Base-by-base conservation (phyloP, 2,329 filamentous ascomycete genomes). In the Lecanicillium sp. region DNA sequence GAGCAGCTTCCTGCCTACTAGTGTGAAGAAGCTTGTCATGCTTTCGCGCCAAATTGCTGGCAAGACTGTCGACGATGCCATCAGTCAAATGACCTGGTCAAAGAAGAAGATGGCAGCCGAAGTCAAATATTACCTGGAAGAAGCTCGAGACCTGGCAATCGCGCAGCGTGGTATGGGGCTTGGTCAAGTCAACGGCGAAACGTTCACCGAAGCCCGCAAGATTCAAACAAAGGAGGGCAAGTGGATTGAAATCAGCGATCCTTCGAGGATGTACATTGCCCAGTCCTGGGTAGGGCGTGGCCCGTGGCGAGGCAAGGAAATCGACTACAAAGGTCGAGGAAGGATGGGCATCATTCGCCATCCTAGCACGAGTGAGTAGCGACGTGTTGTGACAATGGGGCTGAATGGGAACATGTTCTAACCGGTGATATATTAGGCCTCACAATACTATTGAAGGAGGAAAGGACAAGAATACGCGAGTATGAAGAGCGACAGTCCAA, bases 71-170 rank as follows among this genome's bases (percentile, higher is more conserved):
- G 87, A 94, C 42, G 89, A 98, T 27, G 92, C 92, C 12, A 86
- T 97, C 49, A 66, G 85, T 39, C 92, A 98, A 71, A 95, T 98
- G 87, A 78, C 82, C 40, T 97, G 90, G 68, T 90, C 83, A 60
- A 87, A 87, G 70, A 98, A 98, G 77, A 90, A 88, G 68, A 84
- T 84, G 46, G 86, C 90, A 6, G 70, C 77, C 49, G 87, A 95
- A 54, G 78, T 97, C 19, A 68, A 76, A 49, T 81, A 79, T 55
- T 85, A 92, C 55, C 68, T 98, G 14, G 78, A 92, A 55, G 74
- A 85, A 52, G 89, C 90, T 2, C 77, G 83, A 42, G 86, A 95
- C 55, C 68, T 82, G 53, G 92, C 92, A 27, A 70, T 95, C 48
- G 84, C 84, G 13, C 74, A 74, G 51, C 74, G 82, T 29, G 88